These are phyloP conservation scores for Fusarium mundagurra DNA, from an alignment of 2,329 filamentous ascomycete genomes.

Conservation along the genomic window DNA sequence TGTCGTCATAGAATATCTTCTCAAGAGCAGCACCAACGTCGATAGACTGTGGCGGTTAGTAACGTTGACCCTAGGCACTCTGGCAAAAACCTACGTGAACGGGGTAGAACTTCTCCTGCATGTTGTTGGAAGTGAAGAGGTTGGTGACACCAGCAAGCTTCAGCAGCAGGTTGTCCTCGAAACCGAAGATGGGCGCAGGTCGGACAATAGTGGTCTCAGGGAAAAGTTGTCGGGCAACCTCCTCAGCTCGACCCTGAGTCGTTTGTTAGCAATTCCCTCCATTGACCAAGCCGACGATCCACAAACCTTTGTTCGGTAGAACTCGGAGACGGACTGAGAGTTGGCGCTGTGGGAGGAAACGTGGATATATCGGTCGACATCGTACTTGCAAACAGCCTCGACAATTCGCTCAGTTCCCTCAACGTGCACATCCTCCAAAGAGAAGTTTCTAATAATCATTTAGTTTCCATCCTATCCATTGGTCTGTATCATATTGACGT, in stretches of 20 bases:
- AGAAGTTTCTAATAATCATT: constrained; percentile 80
- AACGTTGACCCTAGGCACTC: not conserved
- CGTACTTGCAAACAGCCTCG: constrained; percentile 96
- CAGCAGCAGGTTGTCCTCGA: constrained; percentile 91
- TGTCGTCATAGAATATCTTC: constrained; percentile 90
- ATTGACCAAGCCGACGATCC: not conserved
- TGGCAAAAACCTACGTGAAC: constrained; percentile 77
- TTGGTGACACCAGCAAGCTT: constrained; percentile 84
- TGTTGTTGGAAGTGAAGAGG: constrained; percentile 89
- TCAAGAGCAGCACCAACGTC: constrained; percentile 92
- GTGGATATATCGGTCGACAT: constrained; percentile 95
- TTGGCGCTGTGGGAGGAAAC: constrained; percentile 94
- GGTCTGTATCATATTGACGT: constrained; percentile 36
- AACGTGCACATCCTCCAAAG: constrained; percentile 89
- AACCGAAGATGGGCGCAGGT: constrained; percentile 92
- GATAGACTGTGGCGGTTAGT: constrained; percentile 68
- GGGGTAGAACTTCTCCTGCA: constrained; percentile 90
- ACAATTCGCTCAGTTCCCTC: constrained; percentile 92
- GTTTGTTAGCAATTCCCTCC: constrained; percentile 22
- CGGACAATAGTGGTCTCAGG: constrained; percentile 97
- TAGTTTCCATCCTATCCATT: constrained; percentile 25
- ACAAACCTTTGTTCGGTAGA: constrained; percentile 86
- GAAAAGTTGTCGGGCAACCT: constrained; percentile 86
- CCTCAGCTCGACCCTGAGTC: constrained; percentile 78
- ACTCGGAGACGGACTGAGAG: constrained; percentile 83